A percentile compares a stretch with the other conserved stretches of the same genome.
Conservation (phyloP, 805 yeast genomes). For the Suhomyces prunicola region DNA sequence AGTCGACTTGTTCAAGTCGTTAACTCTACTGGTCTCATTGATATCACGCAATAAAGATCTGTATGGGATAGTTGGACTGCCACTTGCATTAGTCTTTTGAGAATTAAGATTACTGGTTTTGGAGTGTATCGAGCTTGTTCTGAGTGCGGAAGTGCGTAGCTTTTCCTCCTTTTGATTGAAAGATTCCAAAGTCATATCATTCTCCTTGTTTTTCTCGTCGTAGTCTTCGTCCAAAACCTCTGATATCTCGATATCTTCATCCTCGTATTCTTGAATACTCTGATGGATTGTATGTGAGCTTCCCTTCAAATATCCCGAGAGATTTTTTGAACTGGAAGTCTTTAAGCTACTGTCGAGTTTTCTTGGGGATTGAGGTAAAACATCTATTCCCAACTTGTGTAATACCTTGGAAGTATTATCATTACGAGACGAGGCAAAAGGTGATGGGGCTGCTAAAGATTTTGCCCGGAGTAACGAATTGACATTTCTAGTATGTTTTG, state of each 20-base stretch:
- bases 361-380: constrained; percentile 13
- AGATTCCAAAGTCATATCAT: constrained; percentile 11
- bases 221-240: constrained; percentile 2
- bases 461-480: constrained; percentile 36
- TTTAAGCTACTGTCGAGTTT: constrained; percentile 22
- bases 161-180: constrained; percentile 14
- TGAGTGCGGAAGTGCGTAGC: background rate
- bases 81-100: background rate
- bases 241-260: background rate
- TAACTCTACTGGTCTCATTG: constrained; percentile 13
- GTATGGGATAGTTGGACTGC: constrained; percentile 3
- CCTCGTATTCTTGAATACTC: background rate
- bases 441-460: constrained; percentile 28
- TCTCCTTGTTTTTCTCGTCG: constrained; percentile 13
- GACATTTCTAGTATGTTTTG: constrained; percentile 19
- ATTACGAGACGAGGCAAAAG: constrained; percentile 18
- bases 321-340: constrained; percentile 37
- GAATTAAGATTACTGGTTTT: background rate
- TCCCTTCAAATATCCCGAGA: constrained; percentile 14
- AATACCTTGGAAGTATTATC: constrained; percentile 32
- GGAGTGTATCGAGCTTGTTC: background rate
- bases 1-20: background rate
- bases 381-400: constrained; percentile 37
- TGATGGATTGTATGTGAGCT: background rate
- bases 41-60: constrained; percentile 21